Evolutionary conservation across 2,329 filamentous ascomycete genomes (phyloP).

Genomic region (Fusarium humuli): DNA sequence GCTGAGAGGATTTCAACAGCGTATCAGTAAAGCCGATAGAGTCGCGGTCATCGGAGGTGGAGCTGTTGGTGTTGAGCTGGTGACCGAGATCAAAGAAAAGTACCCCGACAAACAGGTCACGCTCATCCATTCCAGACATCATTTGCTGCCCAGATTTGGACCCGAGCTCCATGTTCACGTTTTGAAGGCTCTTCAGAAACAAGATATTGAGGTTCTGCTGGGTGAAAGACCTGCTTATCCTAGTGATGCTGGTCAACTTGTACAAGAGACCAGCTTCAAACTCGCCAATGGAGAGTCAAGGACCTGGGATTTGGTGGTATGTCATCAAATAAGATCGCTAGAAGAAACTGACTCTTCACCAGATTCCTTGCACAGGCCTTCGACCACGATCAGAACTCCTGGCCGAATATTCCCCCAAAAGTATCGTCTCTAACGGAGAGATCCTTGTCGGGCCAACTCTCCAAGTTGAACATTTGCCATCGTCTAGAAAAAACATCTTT

Average conservation of each 20-base stretch:
- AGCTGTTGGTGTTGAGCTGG: slow-evolving; percentile 23
- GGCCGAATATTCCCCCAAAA: background rate
- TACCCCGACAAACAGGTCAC: slow-evolving; percentile 16
- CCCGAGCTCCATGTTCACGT: slow-evolving; percentile 11
- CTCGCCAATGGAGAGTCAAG: background rate
- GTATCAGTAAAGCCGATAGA: background rate
- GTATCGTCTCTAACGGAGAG: slow-evolving; percentile 11
- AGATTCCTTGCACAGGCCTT: slow-evolving; percentile 33
- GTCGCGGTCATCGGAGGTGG: slow-evolving; percentile 29
- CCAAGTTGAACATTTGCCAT: background rate
- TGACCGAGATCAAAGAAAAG: slow-evolving; percentile 17
- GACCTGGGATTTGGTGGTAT: slow-evolving; percentile 25
- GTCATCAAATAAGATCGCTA: fast-evolving
- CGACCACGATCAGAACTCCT: slow-evolving; percentile 22
- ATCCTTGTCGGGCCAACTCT: slow-evolving; percentile 22
- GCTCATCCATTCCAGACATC: slow-evolving; percentile 26
- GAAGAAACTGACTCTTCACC: too few species aligned
- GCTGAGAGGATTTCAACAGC: slow-evolving; percentile 2
- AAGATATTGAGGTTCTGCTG: slow-evolving; percentile 5
- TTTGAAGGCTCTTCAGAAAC: background rate
- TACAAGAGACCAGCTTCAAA: background rate
- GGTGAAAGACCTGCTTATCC: slow-evolving; percentile 4
- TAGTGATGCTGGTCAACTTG: background rate
- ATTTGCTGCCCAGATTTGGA: slow-evolving; percentile 24
- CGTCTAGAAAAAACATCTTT: background rate